A percentile compares a stretch with the other conserved stretches of the same genome.
Conservation (phyloP, 2,329 filamentous ascomycete genomes). For the Microcyclospora pomicola region DNA sequence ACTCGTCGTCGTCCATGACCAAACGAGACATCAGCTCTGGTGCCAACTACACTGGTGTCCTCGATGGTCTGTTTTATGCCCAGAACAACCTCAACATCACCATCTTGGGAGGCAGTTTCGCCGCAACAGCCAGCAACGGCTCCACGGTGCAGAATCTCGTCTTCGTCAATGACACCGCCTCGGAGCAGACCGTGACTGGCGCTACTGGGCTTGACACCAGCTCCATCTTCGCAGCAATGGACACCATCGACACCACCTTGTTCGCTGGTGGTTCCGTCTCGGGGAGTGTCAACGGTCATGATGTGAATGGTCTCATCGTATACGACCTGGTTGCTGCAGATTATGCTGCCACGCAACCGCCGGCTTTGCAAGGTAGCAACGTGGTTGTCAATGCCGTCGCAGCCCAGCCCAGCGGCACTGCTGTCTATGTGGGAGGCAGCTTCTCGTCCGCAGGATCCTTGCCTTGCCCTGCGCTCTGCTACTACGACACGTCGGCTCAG, state of each 20-base stretch:
- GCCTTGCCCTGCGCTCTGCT: conserved; percentile 68
- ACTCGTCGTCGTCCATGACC: conserved; percentile 15
- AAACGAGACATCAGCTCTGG: conserved; percentile 30
- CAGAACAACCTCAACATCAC: conserved; percentile 63
- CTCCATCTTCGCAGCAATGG: conserved; percentile 63
- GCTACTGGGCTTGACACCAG: conserved; percentile 59
- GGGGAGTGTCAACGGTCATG: conserved; percentile 50
- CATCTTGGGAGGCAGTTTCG: conserved; percentile 77
- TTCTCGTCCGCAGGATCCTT: conserved; percentile 76
- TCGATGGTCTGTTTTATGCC: conserved; percentile 65
- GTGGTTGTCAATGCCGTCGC: conserved; percentile 65
- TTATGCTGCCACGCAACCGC: conserved; percentile 56
- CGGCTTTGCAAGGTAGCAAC: conserved; percentile 55
- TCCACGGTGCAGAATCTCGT: conserved; percentile 64
- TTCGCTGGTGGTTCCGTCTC: conserved; percentile 73
- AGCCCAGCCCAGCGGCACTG: conserved; percentile 52
- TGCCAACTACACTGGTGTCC: conserved; percentile 50
- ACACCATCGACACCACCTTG: conserved; percentile 51
- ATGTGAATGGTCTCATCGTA: conserved; percentile 59
- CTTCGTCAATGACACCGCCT: conserved; percentile 62
- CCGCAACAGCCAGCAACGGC: conserved; percentile 52
- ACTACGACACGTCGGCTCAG: conserved; percentile 53
- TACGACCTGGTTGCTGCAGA: conserved; percentile 58
- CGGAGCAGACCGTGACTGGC: conserved; percentile 28
- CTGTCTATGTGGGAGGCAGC: conserved; percentile 74